Conservation (phyloP, 106 monocot genomes). For the Dioscorea alata region DNA sequence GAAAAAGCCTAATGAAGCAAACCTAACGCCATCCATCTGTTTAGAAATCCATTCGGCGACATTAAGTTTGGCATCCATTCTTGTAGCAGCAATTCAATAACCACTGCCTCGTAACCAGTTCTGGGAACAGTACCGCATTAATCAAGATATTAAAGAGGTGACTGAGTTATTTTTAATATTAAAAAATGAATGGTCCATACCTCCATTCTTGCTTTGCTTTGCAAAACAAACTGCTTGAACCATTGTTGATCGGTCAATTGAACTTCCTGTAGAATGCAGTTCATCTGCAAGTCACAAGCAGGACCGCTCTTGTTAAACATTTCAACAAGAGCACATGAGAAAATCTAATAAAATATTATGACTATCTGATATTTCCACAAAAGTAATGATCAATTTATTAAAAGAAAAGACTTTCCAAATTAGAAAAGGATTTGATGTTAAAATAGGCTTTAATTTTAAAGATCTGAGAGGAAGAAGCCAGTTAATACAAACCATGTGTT, state of each 20-base stretch:
- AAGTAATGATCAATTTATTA: too few relatives aligned
- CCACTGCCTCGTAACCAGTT: slow-evolving; percentile 91
- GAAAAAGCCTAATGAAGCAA: not conserved
- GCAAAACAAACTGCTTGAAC: slow-evolving; percentile 95
- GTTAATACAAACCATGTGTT: too few relatives aligned
- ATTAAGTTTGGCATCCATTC: slow-evolving; percentile 98
- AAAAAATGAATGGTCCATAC: slow-evolving; percentile 27
- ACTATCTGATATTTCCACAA: too few relatives aligned
- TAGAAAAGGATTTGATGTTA: too few relatives aligned
- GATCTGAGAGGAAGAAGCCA: too few relatives aligned
- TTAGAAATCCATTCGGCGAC: slow-evolving; percentile 90
- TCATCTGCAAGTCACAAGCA: slow-evolving; percentile 54
- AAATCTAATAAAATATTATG: not conserved
- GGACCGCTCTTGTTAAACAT: not conserved
- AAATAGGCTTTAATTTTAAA: too few relatives aligned
- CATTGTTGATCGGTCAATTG: slow-evolving; percentile 85
- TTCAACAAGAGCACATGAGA: too few relatives aligned
- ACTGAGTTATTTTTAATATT: not conserved
- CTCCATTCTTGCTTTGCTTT: slow-evolving; percentile 99
- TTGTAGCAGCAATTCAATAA: slow-evolving; percentile 93
- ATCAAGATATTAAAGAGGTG: slow-evolving; percentile 3
- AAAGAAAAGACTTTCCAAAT: too few relatives aligned
- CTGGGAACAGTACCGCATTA: slow-evolving; percentile 23
- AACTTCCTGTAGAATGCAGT: slow-evolving; percentile 86
- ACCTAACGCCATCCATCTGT: slow-evolving; percentile 96